phyloP scores from a whole-genome alignment of 257 asterid genomes.

The Handroanthus guayacan region DNA sequence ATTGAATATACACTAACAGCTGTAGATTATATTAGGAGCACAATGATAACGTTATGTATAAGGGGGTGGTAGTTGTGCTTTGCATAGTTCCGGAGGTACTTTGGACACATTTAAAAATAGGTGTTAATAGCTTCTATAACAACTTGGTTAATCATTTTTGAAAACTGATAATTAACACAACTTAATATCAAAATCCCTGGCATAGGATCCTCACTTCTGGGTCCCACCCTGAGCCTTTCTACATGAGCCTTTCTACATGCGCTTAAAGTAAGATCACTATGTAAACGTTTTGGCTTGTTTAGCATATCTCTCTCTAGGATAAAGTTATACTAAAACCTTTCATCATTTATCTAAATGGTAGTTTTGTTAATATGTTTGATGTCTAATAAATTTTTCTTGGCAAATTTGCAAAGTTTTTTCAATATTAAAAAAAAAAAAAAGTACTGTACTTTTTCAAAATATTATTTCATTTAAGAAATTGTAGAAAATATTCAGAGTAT shows the following conservation, averaged over 20 bases:
- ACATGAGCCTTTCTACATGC: not conserved
- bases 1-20: not conserved
- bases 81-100: not conserved
- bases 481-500: not conserved
- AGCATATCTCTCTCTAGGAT: not conserved
- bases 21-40: not conserved
- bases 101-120: not conserved
- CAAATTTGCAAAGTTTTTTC: not conserved
- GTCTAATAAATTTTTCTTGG: not conserved
- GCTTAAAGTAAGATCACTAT: not conserved
- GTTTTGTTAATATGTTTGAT: not conserved
- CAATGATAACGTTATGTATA: not conserved
- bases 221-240: not conserved
- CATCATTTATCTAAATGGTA: not conserved
- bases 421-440: not conserved
- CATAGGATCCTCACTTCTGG: not conserved
- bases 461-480: not conserved
- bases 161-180: not conserved
- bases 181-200: not conserved
- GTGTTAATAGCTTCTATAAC: not conserved
- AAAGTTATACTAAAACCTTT: not conserved
- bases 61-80: not conserved
- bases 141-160: not conserved
- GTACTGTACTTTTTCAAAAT: not conserved
- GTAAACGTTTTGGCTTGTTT: not conserved